Evolutionary conservation across 305 asterid species (phyloP), one percentile per base, ranked within the genome.

Genomic region (Galium porrigens): DNA sequence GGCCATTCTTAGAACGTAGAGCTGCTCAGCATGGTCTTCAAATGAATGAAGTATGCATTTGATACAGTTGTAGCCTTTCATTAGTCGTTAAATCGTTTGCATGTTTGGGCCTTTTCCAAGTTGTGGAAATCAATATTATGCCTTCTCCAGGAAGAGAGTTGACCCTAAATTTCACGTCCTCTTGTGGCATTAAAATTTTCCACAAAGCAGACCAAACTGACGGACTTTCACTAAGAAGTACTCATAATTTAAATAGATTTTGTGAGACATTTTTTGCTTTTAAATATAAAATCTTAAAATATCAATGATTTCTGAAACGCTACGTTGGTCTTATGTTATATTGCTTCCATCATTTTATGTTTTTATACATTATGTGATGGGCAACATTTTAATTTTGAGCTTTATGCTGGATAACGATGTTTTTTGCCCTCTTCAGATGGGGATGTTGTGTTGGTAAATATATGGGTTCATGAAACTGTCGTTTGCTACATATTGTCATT

Each of bases 1-100:
- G 99, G 99, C 99, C 99, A 61, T 92, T 92, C 81, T 61, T 92
- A 74, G 99, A 92, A 78, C 78, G 58, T 66, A 84, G 99, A 81
- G 95, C 99, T 70, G 74, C 86, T 20, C 88, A 87, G 78, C 95
- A 87, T 76, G 96, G 97, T 74, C 77, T 84, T 77, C 80, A 74
- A 72, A 68, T 89, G 94, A 83, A 76, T 70, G 83, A 87, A 54
- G 99, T 92, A 83, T 39, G 95, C 72, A 25, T 65, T 71, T 36
- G 54, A 75, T 62, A 63, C 59, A 75, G 61, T 66, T 51, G 65
- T 67, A 64, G 51, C 70, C 64, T 36, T 67, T 66, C 42, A 11
- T 64, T 72, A 25, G 25, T 53, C 46, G 61, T 69, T 54, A 8
- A 25, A 22, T 32, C 25, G 7, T 34, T 61, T 62, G 15, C 33